Evolutionary conservation across 2,329 filamentous ascomycete species (phyloP), one percentile per base, ranked within the genome.

Genomic region (Ascocoryne sarcoides): DNA sequence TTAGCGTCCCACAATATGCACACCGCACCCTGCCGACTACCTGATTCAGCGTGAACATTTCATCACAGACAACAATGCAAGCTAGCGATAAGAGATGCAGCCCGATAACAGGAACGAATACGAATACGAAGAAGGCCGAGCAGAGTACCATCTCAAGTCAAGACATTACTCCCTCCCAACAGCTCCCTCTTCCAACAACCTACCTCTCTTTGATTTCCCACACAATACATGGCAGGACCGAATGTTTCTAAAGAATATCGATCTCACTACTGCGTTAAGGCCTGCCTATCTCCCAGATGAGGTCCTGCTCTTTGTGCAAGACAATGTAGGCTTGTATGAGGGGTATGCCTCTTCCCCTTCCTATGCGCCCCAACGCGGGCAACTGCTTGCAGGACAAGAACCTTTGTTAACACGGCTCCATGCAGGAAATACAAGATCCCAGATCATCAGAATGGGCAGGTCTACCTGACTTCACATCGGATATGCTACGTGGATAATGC

Each of bases 241-340:
- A 73, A 96, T 96, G 90, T 95, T 94, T 76, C 74, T 95, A 73
- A 90, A 93, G 73, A 79, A 84, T 56, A 76, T 96, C 63, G 90
- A 98, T 67, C 77, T 98, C 58, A 98, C 92, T 43, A 95, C 90
- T 68, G 92, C 92, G 60, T 76, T 95, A 60, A 84, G 92, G 71
- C 92, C 92, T 56, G 84, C 82, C 46, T 83, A 95, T 61, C 76
- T 94, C 52, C 84, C 87, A 58, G 92, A 95, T 71, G 92, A 98
- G 74, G 84, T 86, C 53, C 72, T 96, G 40, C 75, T 98, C 45
- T 96, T 95, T 66, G 90, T 98, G 43, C 90, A 96, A 68, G 89
- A 96, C 71, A 89, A 87, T 62, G 89, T 98, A 56, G 92, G 92
- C 53, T 72, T 98, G 47, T 98, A 98, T 68, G 87, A 96, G 73